Evolutionary conservation across 2,329 filamentous ascomycete species (phyloP), one percentile per base, ranked within the genome.

Genomic region (Venturia carpophila): DNA sequence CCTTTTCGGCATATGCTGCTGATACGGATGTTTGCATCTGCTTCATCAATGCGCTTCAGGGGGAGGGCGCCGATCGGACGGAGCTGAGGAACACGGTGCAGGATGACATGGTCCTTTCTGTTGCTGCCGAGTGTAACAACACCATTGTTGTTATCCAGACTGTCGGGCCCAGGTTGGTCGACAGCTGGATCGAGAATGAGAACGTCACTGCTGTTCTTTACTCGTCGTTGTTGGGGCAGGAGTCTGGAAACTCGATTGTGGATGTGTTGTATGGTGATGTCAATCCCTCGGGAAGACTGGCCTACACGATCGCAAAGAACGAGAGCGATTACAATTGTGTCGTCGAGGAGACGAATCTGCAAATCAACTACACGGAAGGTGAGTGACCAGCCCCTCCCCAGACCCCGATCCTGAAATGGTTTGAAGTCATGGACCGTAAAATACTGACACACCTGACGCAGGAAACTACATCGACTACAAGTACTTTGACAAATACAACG

Each of bases 171-270:
- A 69, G 76, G 45, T 68, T 77, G 42, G 75, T 76, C 65, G 69
- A 64, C 24, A 56, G 68, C 9, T 74, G 73, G 65, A 71, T 75
- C 55, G 73, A 73, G 1, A 71, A 75, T 60, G 71, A 73, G 15
- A 85, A 84, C 27, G 85, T 96, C 68, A 91, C 91, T 72, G 87
- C 88, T 0, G 87, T 96, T 0, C 73, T 96, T 1, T 82, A 94
- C 64, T 91, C 90, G n/a, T 89, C 96, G 70, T 79, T 96, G 0
- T 92, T 92, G 0, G 91, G 92, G 1, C 87, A 96, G 72, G 92
- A 96, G 73, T 92, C 89, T 55, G 92, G 92, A 7, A 88, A 90
- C 67, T 90, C 92, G 0, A 80, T 97, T 7, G 84, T 84, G 1
- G 90, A 95, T 69, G 82, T 96, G 1, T 78, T 96, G 1, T 90